These are phyloP conservation scores for Colletotrichum tropicicola DNA, from an alignment of 2,329 filamentous ascomycete species.

Conservation along the genomic window DNA sequence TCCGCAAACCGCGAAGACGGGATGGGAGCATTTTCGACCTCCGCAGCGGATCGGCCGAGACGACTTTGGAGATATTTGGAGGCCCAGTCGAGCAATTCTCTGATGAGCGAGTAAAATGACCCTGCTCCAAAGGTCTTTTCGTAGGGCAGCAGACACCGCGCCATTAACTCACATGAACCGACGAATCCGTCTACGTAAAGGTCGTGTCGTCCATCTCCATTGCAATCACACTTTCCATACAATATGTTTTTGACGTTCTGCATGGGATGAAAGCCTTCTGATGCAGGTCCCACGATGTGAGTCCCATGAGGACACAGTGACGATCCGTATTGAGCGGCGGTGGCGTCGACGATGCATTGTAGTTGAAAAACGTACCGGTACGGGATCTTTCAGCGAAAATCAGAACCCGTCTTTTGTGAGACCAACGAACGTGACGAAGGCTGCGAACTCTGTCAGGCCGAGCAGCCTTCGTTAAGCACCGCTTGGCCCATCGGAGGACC, in stretches of 20 bases:
- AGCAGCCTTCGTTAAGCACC: conserved; percentile 43
- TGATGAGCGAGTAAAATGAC: too few species aligned
- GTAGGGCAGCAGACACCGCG: too few species aligned
- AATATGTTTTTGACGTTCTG: neutral
- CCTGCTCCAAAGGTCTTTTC: too few species aligned
- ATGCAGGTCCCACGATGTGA: conserved; percentile 45
- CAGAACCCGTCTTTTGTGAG: conserved; percentile 49
- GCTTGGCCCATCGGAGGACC: neutral
- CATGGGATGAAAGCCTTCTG: too few species aligned
- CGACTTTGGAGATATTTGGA: neutral
- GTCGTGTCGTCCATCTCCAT: too few species aligned
- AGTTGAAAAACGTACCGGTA: conserved; percentile 59
- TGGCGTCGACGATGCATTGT: conserved; percentile 59
- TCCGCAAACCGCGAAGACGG: neutral
- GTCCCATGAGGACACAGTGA: conserved; percentile 39
- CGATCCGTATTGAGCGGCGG: conserved; percentile 55
- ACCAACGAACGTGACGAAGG: conserved; percentile 51
- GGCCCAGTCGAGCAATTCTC: neutral
- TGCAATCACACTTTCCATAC: neutral
- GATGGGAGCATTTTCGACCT: neutral
- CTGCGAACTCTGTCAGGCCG: conserved; percentile 56
- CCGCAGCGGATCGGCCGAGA: neutral
- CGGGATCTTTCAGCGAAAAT: conserved; percentile 50
- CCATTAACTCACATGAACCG: too few species aligned
- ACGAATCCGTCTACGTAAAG: too few species aligned